Conservation (phyloP, 2,329 filamentous ascomycete genomes). For the Penicillium sp. region DNA sequence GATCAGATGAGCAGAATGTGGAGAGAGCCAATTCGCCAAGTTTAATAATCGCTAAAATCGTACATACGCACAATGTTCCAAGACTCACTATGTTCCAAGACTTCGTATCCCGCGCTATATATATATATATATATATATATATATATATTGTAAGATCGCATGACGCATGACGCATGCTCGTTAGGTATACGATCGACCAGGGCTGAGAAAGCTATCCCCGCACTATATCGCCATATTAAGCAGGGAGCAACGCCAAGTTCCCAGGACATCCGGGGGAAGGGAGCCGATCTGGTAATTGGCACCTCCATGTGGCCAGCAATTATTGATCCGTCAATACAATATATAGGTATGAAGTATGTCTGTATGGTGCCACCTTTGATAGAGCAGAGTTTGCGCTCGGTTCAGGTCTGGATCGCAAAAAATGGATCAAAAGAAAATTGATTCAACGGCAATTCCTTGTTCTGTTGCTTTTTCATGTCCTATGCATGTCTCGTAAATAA, state of each 20-base stretch:
- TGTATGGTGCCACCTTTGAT: not conserved
- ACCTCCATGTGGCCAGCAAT: not conserved
- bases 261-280: not conserved
- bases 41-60: not conserved
- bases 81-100: not conserved
- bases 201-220: conserved; percentile 3
- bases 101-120: not conserved
- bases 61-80: not conserved
- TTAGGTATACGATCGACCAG: not conserved
- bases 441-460: not conserved
- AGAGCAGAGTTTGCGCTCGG: not conserved
- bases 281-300: not conserved
- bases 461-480: not conserved
- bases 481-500: not conserved
- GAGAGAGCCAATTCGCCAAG: not conserved
- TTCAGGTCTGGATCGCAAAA: not conserved
- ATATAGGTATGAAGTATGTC: no score
- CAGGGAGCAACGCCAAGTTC: not conserved
- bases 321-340: not conserved
- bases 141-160: not conserved
- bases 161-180: conserved; percentile 1
- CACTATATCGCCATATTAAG: not conserved
- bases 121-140: not conserved
- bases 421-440: not conserved
- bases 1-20: conserved; percentile 11